These are phyloP conservation scores for Ambrosiella xylebori DNA, from an alignment of 2,329 filamentous ascomycete species.

Conservation along the genomic window DNA sequence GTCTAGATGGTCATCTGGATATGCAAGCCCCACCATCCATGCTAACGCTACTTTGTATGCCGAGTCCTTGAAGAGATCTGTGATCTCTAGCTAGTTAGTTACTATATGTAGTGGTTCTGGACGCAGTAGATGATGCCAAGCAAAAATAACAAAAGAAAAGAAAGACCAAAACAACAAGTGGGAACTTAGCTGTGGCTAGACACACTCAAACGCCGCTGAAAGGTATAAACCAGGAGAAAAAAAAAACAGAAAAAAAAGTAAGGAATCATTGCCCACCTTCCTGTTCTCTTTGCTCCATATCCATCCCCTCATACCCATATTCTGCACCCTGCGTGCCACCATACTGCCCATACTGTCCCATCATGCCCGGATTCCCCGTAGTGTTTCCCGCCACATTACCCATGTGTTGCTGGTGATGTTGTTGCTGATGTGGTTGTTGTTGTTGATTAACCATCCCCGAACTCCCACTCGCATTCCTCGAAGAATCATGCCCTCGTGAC, in stretches of 20 bases:
- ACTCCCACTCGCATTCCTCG: slow-evolving; percentile 22
- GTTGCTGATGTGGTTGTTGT: neutral
- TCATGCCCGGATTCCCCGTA: neutral
- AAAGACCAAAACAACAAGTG: too few species aligned
- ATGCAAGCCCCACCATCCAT: too few species aligned
- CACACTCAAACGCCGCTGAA: neutral
- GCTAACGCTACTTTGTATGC: too few species aligned
- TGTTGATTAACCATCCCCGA: neutral
- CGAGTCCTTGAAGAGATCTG: too few species aligned
- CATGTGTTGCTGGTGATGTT: neutral
- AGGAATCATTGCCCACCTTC: neutral
- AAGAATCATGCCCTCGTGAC: slow-evolving; percentile 30
- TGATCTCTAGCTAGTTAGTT: too few species aligned
- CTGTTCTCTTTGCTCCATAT: neutral
- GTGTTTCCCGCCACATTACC: neutral
- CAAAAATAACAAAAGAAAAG: neutral
- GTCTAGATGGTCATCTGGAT: too few species aligned
- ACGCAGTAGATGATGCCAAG: neutral
- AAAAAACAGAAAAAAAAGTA: neutral
- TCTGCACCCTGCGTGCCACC: neutral
- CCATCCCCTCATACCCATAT: neutral
- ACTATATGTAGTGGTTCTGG: neutral
- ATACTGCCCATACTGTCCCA: neutral
- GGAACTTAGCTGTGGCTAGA: neutral
- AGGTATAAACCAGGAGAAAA: neutral